Percentiles rank a stretch among this genome's conserved stretches.
These are phyloP conservation scores for Anthostomella pinea DNA, from an alignment of 2,329 filamentous ascomycete genomes.

Conservation along the genomic window DNA sequence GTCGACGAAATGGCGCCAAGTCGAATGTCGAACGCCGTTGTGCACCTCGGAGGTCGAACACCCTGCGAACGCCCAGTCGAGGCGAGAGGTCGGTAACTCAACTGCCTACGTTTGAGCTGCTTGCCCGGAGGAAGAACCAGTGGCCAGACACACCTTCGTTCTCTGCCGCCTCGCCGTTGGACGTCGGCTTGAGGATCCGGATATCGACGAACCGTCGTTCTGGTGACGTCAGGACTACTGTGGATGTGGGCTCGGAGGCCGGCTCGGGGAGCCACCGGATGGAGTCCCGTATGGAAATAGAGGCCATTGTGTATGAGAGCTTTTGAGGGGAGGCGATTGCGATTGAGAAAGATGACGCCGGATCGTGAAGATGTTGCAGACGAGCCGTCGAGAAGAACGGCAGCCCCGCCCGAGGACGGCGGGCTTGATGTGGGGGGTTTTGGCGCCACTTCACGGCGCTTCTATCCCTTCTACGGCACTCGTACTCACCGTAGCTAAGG, in stretches of 20 bases:
- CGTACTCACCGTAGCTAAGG: too few species aligned
- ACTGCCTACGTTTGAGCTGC: not conserved
- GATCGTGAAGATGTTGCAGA: too few species aligned
- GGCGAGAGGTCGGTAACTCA: slow-evolving; percentile 23
- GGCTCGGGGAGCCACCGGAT: slow-evolving; percentile 56
- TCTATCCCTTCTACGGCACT: too few species aligned
- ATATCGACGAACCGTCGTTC: slow-evolving; percentile 59
- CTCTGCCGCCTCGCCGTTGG: slow-evolving; percentile 4
- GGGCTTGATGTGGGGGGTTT: too few species aligned
- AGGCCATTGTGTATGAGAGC: slow-evolving; percentile 5
- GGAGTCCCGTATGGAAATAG: slow-evolving; percentile 55
- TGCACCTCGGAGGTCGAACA: slow-evolving; percentile 38
- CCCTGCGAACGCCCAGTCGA: slow-evolving; percentile 68
- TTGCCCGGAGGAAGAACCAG: not conserved
- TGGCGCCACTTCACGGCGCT: too few species aligned
- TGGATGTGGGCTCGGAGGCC: slow-evolving; percentile 59
- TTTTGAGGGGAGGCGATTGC: too few species aligned
- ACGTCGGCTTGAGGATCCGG: slow-evolving; percentile 45
- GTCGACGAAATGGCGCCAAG: slow-evolving; percentile 61
- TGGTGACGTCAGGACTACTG: slow-evolving; percentile 62
- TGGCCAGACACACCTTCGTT: not conserved
- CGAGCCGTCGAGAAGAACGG: too few species aligned
- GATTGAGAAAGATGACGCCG: too few species aligned
- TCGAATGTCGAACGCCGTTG: slow-evolving; percentile 34
- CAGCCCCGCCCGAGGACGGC: too few species aligned